Evolutionary conservation across 2,329 filamentous ascomycete genomes (phyloP).

Genomic region (Coniosporium tulheliwenetii): DNA sequence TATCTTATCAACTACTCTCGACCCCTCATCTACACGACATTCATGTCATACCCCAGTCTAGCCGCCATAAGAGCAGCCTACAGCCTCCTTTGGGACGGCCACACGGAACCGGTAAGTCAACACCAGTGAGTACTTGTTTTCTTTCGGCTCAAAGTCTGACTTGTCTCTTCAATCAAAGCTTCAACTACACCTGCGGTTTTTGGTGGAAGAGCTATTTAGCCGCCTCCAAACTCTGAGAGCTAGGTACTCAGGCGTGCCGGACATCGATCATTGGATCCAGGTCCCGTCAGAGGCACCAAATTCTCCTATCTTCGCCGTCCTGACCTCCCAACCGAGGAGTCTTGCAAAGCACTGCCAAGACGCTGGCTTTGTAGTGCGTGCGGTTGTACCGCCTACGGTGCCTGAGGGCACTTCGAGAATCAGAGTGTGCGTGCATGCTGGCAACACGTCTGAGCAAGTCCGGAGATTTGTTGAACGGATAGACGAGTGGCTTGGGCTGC

Average conservation of each 20-base stretch:
- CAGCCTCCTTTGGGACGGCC: constrained; percentile 35
- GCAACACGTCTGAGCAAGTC: constrained; percentile 43
- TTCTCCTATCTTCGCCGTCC: constrained; percentile 50
- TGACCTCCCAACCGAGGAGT: constrained; percentile 40
- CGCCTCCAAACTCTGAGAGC: constrained; percentile 24
- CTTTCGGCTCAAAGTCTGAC: not conserved
- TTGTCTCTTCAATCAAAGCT: constrained; percentile 5
- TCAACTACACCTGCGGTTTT: constrained; percentile 21
- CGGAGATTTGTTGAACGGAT: constrained; percentile 35
- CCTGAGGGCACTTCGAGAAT: constrained; percentile 47
- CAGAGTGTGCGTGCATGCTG: constrained; percentile 51
- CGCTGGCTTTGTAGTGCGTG: constrained; percentile 42
- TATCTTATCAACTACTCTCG: constrained; percentile 65
- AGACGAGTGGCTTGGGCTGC: constrained; percentile 27
- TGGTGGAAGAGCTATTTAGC: constrained; percentile 30
- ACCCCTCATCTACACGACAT: constrained; percentile 61
- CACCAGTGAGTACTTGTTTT: too few relatives aligned
- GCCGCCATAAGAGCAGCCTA: constrained; percentile 44
- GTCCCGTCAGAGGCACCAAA: constrained; percentile 18
- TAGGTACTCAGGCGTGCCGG: not conserved
- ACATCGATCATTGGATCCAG: not conserved
- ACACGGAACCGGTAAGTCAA: constrained; percentile 27
- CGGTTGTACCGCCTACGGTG: constrained; percentile 55
- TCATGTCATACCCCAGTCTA: constrained; percentile 46
- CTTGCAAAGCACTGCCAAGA: constrained; percentile 46